Conservation (phyloP, 495 filamentous ascomycete genomes). For the Aspergillus leporis region DNA sequence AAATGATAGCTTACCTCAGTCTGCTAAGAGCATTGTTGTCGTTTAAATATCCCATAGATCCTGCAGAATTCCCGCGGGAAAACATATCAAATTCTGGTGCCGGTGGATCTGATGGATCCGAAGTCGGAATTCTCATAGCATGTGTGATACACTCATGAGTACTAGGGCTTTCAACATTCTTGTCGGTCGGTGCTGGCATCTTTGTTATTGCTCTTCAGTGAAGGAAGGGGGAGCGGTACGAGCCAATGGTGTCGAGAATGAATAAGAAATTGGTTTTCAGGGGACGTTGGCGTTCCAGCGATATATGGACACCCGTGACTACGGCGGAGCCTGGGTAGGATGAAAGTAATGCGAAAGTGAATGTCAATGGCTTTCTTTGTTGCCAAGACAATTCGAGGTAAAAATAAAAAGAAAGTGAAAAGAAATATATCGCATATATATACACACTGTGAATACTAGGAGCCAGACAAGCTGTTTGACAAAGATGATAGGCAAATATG, state of each 20-base stretch:
- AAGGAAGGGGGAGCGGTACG: background rate
- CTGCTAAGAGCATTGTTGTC: conserved; percentile 10
- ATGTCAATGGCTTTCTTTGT: background rate
- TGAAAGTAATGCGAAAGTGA: background rate
- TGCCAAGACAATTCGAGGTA: background rate
- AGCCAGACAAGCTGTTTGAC: background rate
- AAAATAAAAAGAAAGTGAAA: no score
- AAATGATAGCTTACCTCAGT: conserved; percentile 13
- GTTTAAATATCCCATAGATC: conserved; percentile 4
- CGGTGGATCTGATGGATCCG: conserved; percentile 8
- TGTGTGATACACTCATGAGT: conserved; percentile 9
- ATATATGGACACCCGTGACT: background rate
- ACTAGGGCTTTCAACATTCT: conserved; percentile 5
- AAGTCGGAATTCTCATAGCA: conserved; percentile 9
- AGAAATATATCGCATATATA: background rate
- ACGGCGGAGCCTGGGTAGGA: background rate
- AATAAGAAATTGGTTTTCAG: background rate
- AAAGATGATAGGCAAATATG: background rate
- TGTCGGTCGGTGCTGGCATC: conserved; percentile 7
- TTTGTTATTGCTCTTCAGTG: conserved; percentile 1
- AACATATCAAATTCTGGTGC: conserved; percentile 9
- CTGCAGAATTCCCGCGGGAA: conserved; percentile 1
- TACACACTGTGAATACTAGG: background rate
- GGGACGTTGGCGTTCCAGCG: no score
- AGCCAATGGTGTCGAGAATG: background rate